Percentiles rank a stretch among this genome's conserved stretches.
Evolutionary conservation across 2,329 filamentous ascomycete species (phyloP).

Genomic region (Colletotrichum sp.): DNA sequence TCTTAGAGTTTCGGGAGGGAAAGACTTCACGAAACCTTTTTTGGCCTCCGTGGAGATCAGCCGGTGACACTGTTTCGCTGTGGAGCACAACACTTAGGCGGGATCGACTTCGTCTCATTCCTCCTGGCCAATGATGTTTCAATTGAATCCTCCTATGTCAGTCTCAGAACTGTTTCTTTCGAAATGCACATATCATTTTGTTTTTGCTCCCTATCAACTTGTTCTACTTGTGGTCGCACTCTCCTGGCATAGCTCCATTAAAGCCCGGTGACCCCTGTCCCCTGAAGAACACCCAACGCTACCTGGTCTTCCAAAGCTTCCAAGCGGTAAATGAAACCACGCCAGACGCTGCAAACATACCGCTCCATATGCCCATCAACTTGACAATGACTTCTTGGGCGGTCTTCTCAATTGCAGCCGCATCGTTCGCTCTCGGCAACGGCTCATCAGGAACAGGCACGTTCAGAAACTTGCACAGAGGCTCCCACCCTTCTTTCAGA

Average conservation of each 20-base stretch:
- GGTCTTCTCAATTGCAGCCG: not conserved
- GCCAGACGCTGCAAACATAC: not conserved
- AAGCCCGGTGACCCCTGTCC: no score
- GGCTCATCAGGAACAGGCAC: constrained; percentile 30
- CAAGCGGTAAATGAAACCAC: not conserved
- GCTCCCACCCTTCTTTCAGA: constrained; percentile 38
- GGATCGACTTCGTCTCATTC: not conserved
- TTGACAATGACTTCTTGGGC: not conserved
- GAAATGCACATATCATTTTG: not conserved
- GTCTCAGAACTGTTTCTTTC: not conserved
- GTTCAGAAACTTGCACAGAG: constrained; percentile 39
- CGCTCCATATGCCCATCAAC: not conserved
- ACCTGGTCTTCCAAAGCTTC: not conserved
- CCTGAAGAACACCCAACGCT: not conserved
- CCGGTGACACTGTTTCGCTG: not conserved
- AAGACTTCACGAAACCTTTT: not conserved
- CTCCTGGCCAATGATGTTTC: not conserved
- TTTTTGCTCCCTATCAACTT: no score
- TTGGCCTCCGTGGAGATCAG: not conserved
- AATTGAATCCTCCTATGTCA: not conserved
- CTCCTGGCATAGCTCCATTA: no score
- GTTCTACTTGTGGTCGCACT: no score
- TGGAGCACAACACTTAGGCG: not conserved
- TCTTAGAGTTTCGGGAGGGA: not conserved
- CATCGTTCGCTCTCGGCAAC: constrained; percentile 22